Conservation (phyloP, 257 asterid genomes). For the Fraxinus cuspidata region DNA sequence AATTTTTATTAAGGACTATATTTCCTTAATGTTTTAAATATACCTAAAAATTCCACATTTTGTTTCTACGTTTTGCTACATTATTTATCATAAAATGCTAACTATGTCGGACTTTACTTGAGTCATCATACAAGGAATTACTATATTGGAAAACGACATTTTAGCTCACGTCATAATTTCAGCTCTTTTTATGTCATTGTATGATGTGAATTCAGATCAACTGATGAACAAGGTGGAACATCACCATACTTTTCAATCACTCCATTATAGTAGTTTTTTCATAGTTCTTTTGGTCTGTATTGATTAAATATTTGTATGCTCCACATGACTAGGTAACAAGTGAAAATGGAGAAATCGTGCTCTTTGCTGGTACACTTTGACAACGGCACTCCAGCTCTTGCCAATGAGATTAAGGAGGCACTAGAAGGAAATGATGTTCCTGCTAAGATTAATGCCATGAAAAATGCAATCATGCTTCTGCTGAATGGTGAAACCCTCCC, state of each 20-base stretch:
- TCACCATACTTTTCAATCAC: background rate
- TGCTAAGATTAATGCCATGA: constrained; percentile 84
- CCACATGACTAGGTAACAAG: background rate
- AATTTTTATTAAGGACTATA: too few relatives aligned
- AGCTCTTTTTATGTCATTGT: constrained; percentile 6
- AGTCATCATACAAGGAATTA: background rate
- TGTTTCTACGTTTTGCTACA: background rate
- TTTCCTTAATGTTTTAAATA: too few relatives aligned
- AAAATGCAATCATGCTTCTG: constrained; percentile 87
- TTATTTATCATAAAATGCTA: background rate
- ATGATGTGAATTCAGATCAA: constrained; percentile 13
- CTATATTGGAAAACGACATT: background rate
- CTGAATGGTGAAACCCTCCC: constrained; percentile 89
- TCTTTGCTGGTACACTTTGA: constrained; percentile 82
- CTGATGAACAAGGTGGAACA: constrained; percentile 1
- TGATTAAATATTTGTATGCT: background rate
- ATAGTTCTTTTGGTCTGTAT: background rate
- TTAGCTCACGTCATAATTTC: background rate
- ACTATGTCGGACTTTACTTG: background rate
- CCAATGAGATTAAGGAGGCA: constrained; percentile 93
- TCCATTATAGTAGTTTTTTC: background rate
- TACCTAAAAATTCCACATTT: too few relatives aligned
- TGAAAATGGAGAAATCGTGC: constrained; percentile 80
- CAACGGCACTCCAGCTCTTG: constrained; percentile 84
- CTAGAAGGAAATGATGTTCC: constrained; percentile 78